Base-by-base conservation (phyloP, 306 rosid genomes). In the Mimosa pudica region DNA sequence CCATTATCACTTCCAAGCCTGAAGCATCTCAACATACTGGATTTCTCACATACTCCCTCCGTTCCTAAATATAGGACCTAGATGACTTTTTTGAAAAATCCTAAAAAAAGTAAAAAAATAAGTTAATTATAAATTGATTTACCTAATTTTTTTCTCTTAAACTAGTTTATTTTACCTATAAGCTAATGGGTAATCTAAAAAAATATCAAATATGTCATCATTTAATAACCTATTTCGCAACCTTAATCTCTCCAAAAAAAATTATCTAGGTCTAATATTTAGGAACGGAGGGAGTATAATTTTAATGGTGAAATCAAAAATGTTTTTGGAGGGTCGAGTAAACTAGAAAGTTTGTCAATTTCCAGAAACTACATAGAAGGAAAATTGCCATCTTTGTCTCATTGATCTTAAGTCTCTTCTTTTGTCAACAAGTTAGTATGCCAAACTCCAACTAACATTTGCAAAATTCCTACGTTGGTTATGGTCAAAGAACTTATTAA, bases 381-480 rank as follows among this genome's bases (percentile, higher is more conserved):
- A 24, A 38, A 32, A 33, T 14, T 55, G 17, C 80, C 8, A 14
- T 64, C 70, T 5, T 35, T 64, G 16, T 33, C 4, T 12, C 33
- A 64, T 32, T 51, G 48, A 20, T 5, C 65, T 63, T 18, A 70
- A 38, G 73, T 82, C 30, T 4, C 11, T 16, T 13, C 1, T 30
- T 20, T 74, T 3, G 17, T 36, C 8, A 71, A 80, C 38, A 74
- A 42, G 4, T 35, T 65, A 62, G 48, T 78, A 6, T 76, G 86
- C 13, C 38, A 51, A 6, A 18, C 70, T 48, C 83, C 81, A 57
- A 6, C 68, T 11, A 44, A 38, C 3, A 54, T 36, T 58, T 58
- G 64, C 8, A n/a, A 2, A 45, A 10, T 30, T 58, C 12, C 78
- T 4, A 38, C 68, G n/a, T 69, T 68, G 35, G 0, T 0, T 3